Conservation (phyloP, 2,329 filamentous ascomycete genomes). For the Tricladium varicosporioides region DNA sequence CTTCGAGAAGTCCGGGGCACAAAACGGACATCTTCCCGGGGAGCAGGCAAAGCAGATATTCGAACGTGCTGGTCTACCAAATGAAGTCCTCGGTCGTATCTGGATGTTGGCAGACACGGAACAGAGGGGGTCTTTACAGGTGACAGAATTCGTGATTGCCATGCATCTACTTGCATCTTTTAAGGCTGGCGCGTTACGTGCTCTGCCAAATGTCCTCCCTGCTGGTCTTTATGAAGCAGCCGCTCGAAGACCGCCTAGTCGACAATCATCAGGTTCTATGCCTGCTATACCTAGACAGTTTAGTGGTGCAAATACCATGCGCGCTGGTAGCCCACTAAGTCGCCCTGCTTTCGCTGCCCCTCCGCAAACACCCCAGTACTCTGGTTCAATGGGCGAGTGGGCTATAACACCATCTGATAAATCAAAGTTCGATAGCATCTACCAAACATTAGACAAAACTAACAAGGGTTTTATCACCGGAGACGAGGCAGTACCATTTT, state of each 20-base stretch:
- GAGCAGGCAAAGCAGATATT: constrained; percentile 93
- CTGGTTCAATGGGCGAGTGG: constrained; percentile 65
- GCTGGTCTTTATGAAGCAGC: constrained; percentile 89
- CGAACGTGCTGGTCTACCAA: constrained; percentile 85
- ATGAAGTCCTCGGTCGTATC: constrained; percentile 88
- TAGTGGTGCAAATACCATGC: constrained; percentile 59
- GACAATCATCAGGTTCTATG: constrained; percentile 44
- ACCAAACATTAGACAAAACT: constrained; percentile 76
- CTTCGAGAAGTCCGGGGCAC: constrained; percentile 84
- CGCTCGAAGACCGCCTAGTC: constrained; percentile 59
- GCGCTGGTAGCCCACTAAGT: constrained; percentile 58
- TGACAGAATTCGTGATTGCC: constrained; percentile 93
- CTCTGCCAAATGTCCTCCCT: constrained; percentile 76
- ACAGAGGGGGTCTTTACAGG: constrained; percentile 80
- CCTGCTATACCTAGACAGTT: constrained; percentile 79
- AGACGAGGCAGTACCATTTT: constrained; percentile 91
- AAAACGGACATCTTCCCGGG: constrained; percentile 75
- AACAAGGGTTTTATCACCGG: constrained; percentile 84
- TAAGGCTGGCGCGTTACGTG: constrained; percentile 78
- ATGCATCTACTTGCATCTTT: constrained; percentile 96
- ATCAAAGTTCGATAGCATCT: constrained; percentile 81
- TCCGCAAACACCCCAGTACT: constrained; percentile 32
- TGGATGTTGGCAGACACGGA: constrained; percentile 95
- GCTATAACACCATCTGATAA: constrained; percentile 81
- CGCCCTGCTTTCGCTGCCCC: constrained; percentile 45